A percentile compares a stretch with the other conserved stretches of the same genome.
Evolutionary conservation across 306 rosid species (phyloP).

Genomic region (Hippophae rhamnoides): DNA sequence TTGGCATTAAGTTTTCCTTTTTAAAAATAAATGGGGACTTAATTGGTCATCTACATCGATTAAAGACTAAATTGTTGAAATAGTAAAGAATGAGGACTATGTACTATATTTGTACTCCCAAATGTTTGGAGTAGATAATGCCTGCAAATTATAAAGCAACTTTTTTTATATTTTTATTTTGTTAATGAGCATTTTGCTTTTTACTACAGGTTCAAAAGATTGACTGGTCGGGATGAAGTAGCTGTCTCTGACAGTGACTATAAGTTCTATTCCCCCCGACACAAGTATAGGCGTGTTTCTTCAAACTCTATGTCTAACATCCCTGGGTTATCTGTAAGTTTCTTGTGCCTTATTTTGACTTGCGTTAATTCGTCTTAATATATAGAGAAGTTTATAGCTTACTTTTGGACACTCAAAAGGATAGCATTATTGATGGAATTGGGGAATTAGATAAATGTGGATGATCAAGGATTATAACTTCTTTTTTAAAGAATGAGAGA

Average conservation of each 20-base stretch:
- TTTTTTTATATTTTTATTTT: not conserved
- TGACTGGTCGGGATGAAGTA: constrained; percentile 87
- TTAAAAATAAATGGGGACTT: no score
- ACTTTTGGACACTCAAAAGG: no score
- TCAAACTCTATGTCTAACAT: constrained; percentile 55
- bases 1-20: no score
- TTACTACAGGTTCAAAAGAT: constrained; percentile 67
- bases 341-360: constrained; percentile 17
- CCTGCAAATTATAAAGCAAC: no score
- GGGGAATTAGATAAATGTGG: no score
- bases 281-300: constrained; percentile 68
- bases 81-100: no score
- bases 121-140: not conserved
- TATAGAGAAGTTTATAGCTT: not conserved
- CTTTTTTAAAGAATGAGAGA: no score
- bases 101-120: not conserved
- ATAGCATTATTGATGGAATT: no score
- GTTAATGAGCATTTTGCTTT: constrained; percentile 8
- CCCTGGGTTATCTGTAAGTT: constrained; percentile 60
- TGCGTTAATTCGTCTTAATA: not conserved
- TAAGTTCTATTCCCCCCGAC: constrained; percentile 91
- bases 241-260: constrained; percentile 59
- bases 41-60: no score
- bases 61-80: no score
- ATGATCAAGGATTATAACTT: no score